Conservation (phyloP, 441 rosid genomes). For the Euphorbia celastroides region DNA sequence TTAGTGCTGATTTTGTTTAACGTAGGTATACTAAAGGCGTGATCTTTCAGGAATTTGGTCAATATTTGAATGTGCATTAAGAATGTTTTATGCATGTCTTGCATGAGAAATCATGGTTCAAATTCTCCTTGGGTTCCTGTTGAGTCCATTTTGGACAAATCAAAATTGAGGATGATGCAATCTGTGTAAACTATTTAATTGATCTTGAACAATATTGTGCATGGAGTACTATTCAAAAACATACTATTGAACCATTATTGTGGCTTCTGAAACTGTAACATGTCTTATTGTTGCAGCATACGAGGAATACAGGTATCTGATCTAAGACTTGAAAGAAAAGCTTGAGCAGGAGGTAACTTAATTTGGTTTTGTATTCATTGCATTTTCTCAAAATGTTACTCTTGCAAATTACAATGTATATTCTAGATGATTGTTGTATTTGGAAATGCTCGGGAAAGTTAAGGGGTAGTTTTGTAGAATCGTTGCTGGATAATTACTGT, state of each 20-base stretch:
- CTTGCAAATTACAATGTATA: neutral
- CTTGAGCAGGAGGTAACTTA: slow-evolving; percentile 79
- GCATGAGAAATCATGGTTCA: neutral
- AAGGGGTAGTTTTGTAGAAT: neutral
- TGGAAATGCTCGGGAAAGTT: slow-evolving; percentile 1
- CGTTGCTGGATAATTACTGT: neutral
- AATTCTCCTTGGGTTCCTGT: neutral
- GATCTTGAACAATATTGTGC: neutral
- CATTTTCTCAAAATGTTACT: neutral
- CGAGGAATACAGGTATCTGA: slow-evolving; percentile 72
- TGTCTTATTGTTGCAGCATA: slow-evolving; percentile 42
- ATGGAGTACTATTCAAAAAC: neutral
- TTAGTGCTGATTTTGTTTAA: neutral
- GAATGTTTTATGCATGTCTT: neutral
- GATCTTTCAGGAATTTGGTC: neutral
- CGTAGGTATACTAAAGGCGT: neutral
- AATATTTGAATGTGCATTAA: neutral
- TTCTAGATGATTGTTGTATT: neutral
- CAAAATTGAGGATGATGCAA: neutral
- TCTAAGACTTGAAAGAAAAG: slow-evolving; percentile 76
- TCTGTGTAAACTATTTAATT: neutral
- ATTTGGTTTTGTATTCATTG: neutral
- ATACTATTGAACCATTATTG: neutral
- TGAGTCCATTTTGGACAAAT: neutral
- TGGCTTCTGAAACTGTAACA: slow-evolving; percentile 9